Conservation (phyloP, 2,329 filamentous ascomycete genomes). For the Exophiala sideris region DNA sequence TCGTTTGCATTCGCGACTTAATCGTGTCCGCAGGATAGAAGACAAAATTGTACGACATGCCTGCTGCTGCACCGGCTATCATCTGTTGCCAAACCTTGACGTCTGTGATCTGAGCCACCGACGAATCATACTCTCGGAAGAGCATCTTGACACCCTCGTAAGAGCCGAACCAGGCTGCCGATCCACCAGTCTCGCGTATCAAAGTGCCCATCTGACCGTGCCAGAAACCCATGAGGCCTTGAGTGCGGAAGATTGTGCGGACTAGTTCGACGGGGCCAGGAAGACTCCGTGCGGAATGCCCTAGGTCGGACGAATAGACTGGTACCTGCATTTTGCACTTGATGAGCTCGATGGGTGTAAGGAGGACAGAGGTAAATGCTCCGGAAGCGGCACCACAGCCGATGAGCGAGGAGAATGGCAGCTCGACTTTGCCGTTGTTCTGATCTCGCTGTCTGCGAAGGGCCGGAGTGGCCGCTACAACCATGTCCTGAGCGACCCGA, state of each 20-base stretch:
- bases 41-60: conserved; percentile 92
- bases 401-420: conserved; percentile 73
- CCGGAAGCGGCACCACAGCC: conserved; percentile 82
- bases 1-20: conserved; percentile 94
- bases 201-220: conserved; percentile 90
- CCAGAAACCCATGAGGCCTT: conserved; percentile 88
- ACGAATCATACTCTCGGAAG: conserved; percentile 60
- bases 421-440: conserved; percentile 37
- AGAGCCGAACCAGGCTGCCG: conserved; percentile 90
- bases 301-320: conserved; percentile 27
- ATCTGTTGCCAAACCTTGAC: conserved; percentile 84
- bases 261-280: conserved; percentile 68
- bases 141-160: conserved; percentile 76
- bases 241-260: conserved; percentile 72
- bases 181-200: conserved; percentile 88
- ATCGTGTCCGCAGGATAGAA: conserved; percentile 98
- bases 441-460: conserved; percentile 24
- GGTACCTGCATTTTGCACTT: conserved; percentile 98
- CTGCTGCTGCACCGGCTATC: conserved; percentile 78
- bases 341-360: conserved; percentile 93
- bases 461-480: conserved; percentile 63
- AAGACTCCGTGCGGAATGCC: conserved; percentile 44
- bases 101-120: conserved; percentile 24
- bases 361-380: conserved; percentile 80
- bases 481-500: conserved; percentile 58